These are phyloP conservation scores for Flaveria brownii DNA, from an alignment of 129 eudicot genomes.

Conservation along the genomic window DNA sequence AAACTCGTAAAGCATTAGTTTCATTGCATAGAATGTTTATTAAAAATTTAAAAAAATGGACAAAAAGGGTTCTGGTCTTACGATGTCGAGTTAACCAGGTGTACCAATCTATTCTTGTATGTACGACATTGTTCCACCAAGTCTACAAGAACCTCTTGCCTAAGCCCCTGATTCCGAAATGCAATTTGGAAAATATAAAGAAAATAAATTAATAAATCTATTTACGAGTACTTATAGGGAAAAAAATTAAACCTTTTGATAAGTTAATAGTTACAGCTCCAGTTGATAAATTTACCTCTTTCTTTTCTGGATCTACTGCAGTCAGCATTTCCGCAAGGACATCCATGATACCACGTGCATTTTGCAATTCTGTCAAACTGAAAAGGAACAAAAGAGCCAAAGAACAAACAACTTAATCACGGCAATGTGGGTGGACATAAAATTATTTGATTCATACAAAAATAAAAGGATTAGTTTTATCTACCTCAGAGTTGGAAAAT, in stretches of 20 bases:
- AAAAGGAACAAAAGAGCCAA: constrained; percentile 15
- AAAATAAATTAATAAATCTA: neutral
- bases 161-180: constrained; percentile 56
- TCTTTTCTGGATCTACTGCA: constrained; percentile 75
- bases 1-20: neutral
- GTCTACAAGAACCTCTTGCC: constrained; percentile 88
- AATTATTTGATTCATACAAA: neutral
- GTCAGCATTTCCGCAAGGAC: constrained; percentile 93
- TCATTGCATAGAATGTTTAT: neutral
- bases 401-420: neutral
- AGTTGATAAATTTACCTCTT: constrained; percentile 57
- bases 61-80: constrained; percentile 40
- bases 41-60: neutral
- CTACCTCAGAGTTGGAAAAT: constrained; percentile 84
- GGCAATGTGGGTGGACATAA: neutral
- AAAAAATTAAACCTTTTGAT: neutral
- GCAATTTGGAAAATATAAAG: neutral
- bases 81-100: constrained; percentile 97
- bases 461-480: constrained; percentile 3
- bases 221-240: neutral
- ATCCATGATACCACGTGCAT: constrained; percentile 96
- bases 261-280: neutral
- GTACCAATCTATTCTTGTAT: constrained; percentile 92
- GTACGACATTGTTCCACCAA: constrained; percentile 94
- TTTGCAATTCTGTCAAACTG: constrained; percentile 91